Conservation (phyloP, 1,139 yeast genomes). For the Suhomyces taliae region DNA sequence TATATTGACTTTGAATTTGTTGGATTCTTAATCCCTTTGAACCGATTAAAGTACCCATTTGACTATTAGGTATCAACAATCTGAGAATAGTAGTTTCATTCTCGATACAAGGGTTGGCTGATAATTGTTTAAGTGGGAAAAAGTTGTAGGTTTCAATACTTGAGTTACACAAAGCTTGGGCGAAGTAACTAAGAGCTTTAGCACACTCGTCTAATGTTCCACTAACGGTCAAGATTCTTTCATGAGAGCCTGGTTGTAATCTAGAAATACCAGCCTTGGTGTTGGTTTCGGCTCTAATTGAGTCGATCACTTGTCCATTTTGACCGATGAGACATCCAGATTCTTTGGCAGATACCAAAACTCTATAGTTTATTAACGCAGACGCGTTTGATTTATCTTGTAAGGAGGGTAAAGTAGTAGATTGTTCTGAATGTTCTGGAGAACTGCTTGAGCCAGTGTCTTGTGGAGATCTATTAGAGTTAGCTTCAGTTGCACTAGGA, state of each 20-base stretch:
- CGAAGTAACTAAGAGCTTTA: slow-evolving; percentile 69
- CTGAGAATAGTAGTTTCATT: slow-evolving; percentile 62
- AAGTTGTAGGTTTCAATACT: slow-evolving; percentile 44
- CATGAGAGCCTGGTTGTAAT: slow-evolving; percentile 78
- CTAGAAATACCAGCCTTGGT: slow-evolving; percentile 91
- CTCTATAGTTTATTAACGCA: slow-evolving; percentile 57
- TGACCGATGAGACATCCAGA: slow-evolving; percentile 92
- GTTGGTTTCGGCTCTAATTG: slow-evolving; percentile 71
- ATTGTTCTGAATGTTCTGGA: slow-evolving; percentile 11
- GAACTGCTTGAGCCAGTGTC: slow-evolving; percentile 11
- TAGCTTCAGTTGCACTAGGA: not conserved
- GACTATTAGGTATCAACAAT: slow-evolving; percentile 77
- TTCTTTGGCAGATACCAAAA: slow-evolving; percentile 80
- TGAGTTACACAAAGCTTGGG: slow-evolving; percentile 57
- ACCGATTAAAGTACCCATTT: slow-evolving; percentile 90
- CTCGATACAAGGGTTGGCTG: slow-evolving; percentile 49
- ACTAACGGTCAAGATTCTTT: slow-evolving; percentile 77
- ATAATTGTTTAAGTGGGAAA: slow-evolving; percentile 63
- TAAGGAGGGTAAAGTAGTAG: slow-evolving; percentile 31
- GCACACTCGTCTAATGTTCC: slow-evolving; percentile 79
- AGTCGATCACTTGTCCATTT: slow-evolving; percentile 78
- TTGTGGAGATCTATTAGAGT: slow-evolving; percentile 11
- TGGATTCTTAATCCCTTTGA: slow-evolving; percentile 82
- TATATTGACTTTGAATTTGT: slow-evolving; percentile 67
- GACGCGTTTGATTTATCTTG: slow-evolving; percentile 30